Evolutionary conservation across 768 basidiomycete genomes (phyloP), one percentile per base, ranked within the genome.

Genomic region (Multifurca ochricompacta): DNA sequence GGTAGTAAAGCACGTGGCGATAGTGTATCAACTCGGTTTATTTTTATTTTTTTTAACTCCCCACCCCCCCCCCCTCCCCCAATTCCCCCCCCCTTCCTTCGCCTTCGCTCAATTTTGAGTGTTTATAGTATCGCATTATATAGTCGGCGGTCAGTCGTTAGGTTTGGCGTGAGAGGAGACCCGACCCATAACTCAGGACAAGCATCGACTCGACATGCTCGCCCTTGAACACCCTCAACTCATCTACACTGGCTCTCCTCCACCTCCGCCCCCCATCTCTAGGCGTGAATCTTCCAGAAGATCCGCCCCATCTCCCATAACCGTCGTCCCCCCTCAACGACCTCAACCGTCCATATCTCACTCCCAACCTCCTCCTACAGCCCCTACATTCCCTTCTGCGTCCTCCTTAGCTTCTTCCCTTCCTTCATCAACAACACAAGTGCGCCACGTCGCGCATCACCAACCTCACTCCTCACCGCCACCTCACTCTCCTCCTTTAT

Each of bases 381-480:
- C 48, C 63, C 18, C 71, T 63, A 60, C 67, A 36, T 53, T 67
- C 42, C 46, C 69, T 10, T 61, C 69, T 48, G 53, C 71, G 32
- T 50, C 61, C 19, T 56, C 64, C 30, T 53, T 64, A 35, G 59
- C 63, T 1, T 53, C 63, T 14, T 54, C 58, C 62, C 58, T 58
- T 53, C 63, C 55, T 52, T 62, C 8, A 43, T 62, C 71, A 1
- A 72, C 91, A 61, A 88, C 93, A 69, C 81, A 96, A 64, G 84
- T 88, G 55, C 72, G 81, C 4, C 93, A 87, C 67, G 87, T 89
- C 0, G 76, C 92, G 0, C 70, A 77, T 1, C 84, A 91, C 53
- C 78, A 52, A 30, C 59, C 58, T 35, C 63, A 61, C 23, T 54
- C 60, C 34, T 63, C 65, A 0, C 59, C 63, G 21, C 51, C 63